Conservation (phyloP, 495 filamentous ascomycete genomes). For the Tuber aestivum region DNA sequence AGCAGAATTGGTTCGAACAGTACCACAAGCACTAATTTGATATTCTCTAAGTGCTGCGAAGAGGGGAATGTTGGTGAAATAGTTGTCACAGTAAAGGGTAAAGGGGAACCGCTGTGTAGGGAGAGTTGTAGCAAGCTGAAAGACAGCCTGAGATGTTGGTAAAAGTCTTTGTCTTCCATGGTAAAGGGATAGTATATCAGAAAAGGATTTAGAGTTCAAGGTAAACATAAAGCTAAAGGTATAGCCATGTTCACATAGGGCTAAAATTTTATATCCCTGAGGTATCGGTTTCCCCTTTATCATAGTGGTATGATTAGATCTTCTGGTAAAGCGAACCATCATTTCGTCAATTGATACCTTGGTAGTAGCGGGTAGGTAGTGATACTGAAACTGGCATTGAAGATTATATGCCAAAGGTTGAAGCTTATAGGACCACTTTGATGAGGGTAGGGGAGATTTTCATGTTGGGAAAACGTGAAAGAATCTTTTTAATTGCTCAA, state of each 20-base stretch:
- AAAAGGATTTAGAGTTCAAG: background rate
- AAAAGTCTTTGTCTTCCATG: background rate
- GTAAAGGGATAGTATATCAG: slow-evolving; percentile 5
- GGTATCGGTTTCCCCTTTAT: too few relatives aligned
- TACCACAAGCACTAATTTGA: slow-evolving; percentile 8
- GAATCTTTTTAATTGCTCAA: too few relatives aligned
- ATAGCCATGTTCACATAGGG: background rate
- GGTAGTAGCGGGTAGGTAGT: slow-evolving; percentile 8
- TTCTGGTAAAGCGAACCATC: slow-evolving; percentile 1
- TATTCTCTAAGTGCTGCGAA: background rate
- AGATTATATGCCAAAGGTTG: background rate
- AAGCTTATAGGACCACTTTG: slow-evolving; percentile 7
- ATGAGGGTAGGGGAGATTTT: too few relatives aligned
- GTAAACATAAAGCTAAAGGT: background rate
- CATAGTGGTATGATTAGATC: too few relatives aligned
- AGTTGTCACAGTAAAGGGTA: slow-evolving; percentile 16
- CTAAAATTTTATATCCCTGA: too few relatives aligned
- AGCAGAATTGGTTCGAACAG: background rate
- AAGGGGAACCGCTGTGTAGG: background rate
- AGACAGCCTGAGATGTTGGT: slow-evolving; percentile 2
- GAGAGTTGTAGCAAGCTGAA: slow-evolving; percentile 5
- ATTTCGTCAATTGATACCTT: slow-evolving; percentile 20
- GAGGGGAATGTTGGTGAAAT: slow-evolving; percentile 4
- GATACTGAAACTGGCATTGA: background rate
- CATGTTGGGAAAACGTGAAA: too few relatives aligned